Percentiles rank a stretch among this genome's conserved stretches.
phyloP scores from a whole-genome alignment of 371 early-diverging fungal genomes.

The Mucor indicus region DNA sequence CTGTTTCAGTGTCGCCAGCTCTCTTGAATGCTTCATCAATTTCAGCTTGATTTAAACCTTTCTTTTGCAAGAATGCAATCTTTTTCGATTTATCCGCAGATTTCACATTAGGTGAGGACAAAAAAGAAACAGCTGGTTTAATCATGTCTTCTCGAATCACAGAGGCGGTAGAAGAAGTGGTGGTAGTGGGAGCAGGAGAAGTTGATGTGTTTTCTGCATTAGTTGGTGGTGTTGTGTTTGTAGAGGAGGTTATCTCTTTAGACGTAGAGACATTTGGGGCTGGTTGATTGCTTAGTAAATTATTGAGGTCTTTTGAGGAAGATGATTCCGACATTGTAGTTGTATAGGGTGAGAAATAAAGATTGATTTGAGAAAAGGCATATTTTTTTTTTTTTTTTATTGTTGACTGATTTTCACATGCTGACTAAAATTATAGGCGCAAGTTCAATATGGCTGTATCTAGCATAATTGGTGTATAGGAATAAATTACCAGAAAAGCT shows the following conservation, averaged over 20 bases:
- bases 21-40: conserved; percentile 57
- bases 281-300: background rate
- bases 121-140: conserved; percentile 55
- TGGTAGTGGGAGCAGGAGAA: background rate
- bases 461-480: no score
- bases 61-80: conserved; percentile 59
- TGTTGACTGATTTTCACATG: conserved; percentile 10
- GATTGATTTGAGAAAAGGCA: no score
- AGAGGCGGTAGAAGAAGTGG: conserved; percentile 1
- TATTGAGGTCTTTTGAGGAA: background rate
- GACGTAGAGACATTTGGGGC: background rate
- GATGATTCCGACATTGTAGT: conserved; percentile 1
- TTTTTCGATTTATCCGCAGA: conserved; percentile 59
- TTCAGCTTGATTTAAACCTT: conserved; percentile 56
- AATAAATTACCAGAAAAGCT: no score
- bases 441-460: no score
- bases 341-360: background rate
- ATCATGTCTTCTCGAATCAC: conserved; percentile 48
- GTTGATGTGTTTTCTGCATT: no score
- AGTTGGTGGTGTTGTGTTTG: background rate
- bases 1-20: conserved; percentile 4
- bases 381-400: no score
- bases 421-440: background rate
- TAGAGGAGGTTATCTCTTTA: background rate
- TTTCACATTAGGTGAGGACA: conserved; percentile 56